Base-by-base conservation (phyloP, 352 stramenopile species). In the Thalassiosira oceanica region DNA sequence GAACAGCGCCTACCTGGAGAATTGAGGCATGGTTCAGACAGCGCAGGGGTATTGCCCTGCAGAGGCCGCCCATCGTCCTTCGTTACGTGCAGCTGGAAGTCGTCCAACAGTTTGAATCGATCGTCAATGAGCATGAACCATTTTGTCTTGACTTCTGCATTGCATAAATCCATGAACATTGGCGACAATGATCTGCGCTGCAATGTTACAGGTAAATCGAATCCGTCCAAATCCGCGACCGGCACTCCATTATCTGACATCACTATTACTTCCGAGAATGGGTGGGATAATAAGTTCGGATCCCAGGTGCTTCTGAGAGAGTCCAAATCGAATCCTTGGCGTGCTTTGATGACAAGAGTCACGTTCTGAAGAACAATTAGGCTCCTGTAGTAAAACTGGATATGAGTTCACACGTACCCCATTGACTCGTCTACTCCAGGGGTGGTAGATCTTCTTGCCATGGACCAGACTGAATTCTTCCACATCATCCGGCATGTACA, bases 111-210 rank as follows among this genome's bases (percentile, higher is more conserved):
- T 29, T 76, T 56, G 61, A 82, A 65, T 21, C 79, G 85, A 0
- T 65, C 80, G 56, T 85, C 84, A 0, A 75, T 85, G 0, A 84
- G 68, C 72, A 84, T 84, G 43, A 87, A 85, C 74, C 74, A 85
- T 6, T 77, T 61, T 2, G 74, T 87, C 31, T 71, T 63, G 11
- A 86, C 53, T 24, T 78, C 50, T 16, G 73, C 79, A 16, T 72
- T 64, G 28, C 79, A 87, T 4, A 87, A 46, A 48, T 87, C 79
- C 61, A 83, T 79, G 29, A 70, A 80, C 56, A 81, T 67, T 16
- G 66, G 66, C 23, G 52, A 36, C 28, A 26, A 61, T n/a, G n/a
- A n/a, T n/a, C 64, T 56, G 58, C 80, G 67, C 33, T 74, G 55
- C 11, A 64, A 56, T 15, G 53, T 54, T 4, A 80, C 65, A 21